These are phyloP conservation scores for Dianthus caryophyllus DNA, from an alignment of 148 eudicot genomes.

Conservation along the genomic window DNA sequence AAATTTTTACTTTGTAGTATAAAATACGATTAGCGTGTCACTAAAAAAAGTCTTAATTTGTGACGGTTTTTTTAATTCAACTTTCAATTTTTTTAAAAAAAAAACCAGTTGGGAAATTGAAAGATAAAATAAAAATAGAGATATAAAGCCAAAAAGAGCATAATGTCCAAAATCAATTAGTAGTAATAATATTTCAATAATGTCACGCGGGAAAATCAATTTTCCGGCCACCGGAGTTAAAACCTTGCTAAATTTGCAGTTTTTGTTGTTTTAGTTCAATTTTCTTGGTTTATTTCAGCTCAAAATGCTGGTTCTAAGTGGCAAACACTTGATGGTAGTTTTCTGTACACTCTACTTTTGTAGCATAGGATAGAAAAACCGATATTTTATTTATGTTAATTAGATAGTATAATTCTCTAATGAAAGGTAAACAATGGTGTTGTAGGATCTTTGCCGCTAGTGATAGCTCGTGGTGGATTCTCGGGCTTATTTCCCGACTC, in stretches of 20 bases:
- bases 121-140: too few species aligned
- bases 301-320: conserved; percentile 17
- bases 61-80: too few species aligned
- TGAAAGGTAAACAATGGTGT: conserved; percentile 2
- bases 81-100: too few species aligned
- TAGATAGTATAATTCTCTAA: not conserved
- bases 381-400: too few species aligned
- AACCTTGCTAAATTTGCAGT: not conserved
- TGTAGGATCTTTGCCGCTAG: conserved; percentile 66
- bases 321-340: conserved; percentile 30
- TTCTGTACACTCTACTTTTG: too few species aligned
- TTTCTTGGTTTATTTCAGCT: conserved; percentile 16
- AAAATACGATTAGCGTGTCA: too few species aligned
- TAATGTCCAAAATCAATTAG: too few species aligned
- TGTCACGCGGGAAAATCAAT: conserved; percentile 14
- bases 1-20: too few species aligned
- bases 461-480: conserved; percentile 70
- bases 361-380: not conserved
- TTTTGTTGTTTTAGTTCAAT: conserved; percentile 1
- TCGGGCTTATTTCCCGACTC: conserved; percentile 80
- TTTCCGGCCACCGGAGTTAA: conserved; percentile 21
- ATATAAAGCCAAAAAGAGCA: too few species aligned
- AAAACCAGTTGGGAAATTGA: too few species aligned
- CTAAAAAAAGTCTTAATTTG: too few species aligned
- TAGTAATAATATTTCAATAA: not conserved